Percentiles rank a stretch among this genome's conserved stretches.
Evolutionary conservation across 1,139 yeast genomes (phyloP).

Genomic region (Lodderomyces beijingensis): DNA sequence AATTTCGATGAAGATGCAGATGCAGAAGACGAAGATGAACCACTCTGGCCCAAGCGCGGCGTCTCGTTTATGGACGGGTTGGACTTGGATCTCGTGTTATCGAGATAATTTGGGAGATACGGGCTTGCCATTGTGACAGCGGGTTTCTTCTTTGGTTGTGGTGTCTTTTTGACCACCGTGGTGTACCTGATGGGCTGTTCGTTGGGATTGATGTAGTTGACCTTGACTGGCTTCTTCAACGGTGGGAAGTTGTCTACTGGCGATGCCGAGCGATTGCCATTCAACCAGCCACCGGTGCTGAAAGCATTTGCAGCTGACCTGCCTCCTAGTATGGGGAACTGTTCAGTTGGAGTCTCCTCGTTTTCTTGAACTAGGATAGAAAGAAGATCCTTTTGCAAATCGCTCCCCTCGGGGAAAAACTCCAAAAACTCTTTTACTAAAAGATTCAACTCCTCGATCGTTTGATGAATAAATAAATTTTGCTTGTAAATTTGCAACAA

Average conservation of each 20-base stretch:
- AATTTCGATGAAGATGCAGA: background rate
- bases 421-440: constrained; percentile 56
- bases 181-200: constrained; percentile 38
- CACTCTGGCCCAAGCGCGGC: constrained; percentile 3
- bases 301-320: constrained; percentile 15
- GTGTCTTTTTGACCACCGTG: constrained; percentile 30
- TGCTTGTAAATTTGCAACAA: constrained; percentile 45
- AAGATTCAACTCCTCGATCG: constrained; percentile 46
- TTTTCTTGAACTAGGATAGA: constrained; percentile 22
- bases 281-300: constrained; percentile 26
- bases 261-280: constrained; percentile 13
- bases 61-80: background rate
- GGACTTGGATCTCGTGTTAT: constrained; percentile 10
- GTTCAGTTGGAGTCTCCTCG: constrained; percentile 17
- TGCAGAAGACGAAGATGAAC: background rate
- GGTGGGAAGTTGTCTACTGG: constrained; percentile 49
- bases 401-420: constrained; percentile 33
- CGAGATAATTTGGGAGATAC: constrained; percentile 28
- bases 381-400: constrained; percentile 23
- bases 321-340: constrained; percentile 34
- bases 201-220: constrained; percentile 10
- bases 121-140: constrained; percentile 16
- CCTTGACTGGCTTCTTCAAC: constrained; percentile 37
- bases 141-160: constrained; percentile 11
- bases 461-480: constrained; percentile 42